Evolutionary conservation across 768 basidiomycete genomes (phyloP).

Genomic region (Porpolomopsis calyptriformis): DNA sequence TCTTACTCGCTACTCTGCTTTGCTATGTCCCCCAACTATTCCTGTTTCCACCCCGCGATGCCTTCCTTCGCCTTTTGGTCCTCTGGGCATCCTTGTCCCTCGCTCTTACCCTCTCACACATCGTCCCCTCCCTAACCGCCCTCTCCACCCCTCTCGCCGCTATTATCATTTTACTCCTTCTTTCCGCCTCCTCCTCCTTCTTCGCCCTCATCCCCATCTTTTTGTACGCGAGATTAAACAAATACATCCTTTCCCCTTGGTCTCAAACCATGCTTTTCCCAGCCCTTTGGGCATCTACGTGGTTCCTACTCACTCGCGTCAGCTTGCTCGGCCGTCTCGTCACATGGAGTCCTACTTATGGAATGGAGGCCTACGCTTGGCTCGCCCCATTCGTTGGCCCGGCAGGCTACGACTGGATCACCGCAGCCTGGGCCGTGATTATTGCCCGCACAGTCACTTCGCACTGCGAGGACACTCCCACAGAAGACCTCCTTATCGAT

Average conservation of each 20-base stretch:
- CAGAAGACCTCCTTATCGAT: slow-evolving; percentile 9
- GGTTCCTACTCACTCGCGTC: slow-evolving; percentile 41
- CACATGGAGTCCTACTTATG: slow-evolving; percentile 56
- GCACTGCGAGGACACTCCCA: slow-evolving; percentile 22
- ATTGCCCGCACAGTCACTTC: slow-evolving; percentile 47
- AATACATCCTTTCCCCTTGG: slow-evolving; percentile 26
- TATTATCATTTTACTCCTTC: slow-evolving; percentile 30
- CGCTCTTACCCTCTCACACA: slow-evolving; percentile 32
- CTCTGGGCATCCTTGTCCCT: slow-evolving; percentile 29
- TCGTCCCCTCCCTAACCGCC: slow-evolving; percentile 38
- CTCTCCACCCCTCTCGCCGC: slow-evolving; percentile 44
- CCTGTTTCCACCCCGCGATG: slow-evolving; percentile 13
- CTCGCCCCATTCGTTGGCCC: slow-evolving; percentile 47
- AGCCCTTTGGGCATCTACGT: slow-evolving; percentile 53
- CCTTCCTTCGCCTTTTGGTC: slow-evolving; percentile 15
- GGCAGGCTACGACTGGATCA: slow-evolving; percentile 58
- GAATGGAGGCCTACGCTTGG: slow-evolving; percentile 53
- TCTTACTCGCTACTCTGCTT: slow-evolving; percentile 16
- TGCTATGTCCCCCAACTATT: slow-evolving; percentile 22
- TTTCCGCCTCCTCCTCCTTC: slow-evolving; percentile 35
- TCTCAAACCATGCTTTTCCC: slow-evolving; percentile 52
- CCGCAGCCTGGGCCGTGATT: slow-evolving; percentile 67
- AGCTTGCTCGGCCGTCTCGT: slow-evolving; percentile 65
- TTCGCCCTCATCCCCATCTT: slow-evolving; percentile 32
- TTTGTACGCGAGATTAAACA: slow-evolving; percentile 27